Evolutionary conservation across 179 eudicot species (phyloP).

Genomic region (Spinacia oleracea): DNA sequence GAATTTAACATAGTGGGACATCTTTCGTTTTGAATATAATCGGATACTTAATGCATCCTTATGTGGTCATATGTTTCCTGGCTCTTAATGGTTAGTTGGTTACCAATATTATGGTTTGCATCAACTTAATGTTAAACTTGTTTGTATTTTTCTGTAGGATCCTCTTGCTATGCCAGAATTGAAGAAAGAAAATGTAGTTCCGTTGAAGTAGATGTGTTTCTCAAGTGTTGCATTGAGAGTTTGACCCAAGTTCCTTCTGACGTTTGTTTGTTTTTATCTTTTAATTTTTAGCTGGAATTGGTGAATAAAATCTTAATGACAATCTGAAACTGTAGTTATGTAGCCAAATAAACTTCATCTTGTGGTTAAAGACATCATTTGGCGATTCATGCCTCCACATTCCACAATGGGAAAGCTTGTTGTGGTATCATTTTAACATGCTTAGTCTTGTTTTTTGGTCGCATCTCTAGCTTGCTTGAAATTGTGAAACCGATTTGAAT

Average conservation of each 20-base stretch:
- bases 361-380: background rate
- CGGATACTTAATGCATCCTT: background rate
- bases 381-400: background rate
- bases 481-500: background rate
- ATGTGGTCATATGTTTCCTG: background rate
- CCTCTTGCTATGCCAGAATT: background rate
- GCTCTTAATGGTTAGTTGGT: background rate
- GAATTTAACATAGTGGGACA: background rate
- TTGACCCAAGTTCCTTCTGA: background rate
- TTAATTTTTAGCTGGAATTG: background rate
- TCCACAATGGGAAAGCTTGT: background rate
- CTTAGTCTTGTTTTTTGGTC: background rate
- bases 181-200: background rate
- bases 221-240: background rate
- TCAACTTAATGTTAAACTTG: background rate
- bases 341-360: background rate
- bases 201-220: conserved; percentile 1
- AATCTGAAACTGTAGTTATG: background rate
- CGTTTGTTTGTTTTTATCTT: background rate
- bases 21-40: background rate
- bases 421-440: background rate
- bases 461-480: background rate
- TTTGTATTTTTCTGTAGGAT: background rate
- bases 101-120: background rate
- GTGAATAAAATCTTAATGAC: background rate